These are phyloP conservation scores for Venturia aucupariae DNA, from an alignment of 2,329 filamentous ascomycete species.

Conservation along the genomic window DNA sequence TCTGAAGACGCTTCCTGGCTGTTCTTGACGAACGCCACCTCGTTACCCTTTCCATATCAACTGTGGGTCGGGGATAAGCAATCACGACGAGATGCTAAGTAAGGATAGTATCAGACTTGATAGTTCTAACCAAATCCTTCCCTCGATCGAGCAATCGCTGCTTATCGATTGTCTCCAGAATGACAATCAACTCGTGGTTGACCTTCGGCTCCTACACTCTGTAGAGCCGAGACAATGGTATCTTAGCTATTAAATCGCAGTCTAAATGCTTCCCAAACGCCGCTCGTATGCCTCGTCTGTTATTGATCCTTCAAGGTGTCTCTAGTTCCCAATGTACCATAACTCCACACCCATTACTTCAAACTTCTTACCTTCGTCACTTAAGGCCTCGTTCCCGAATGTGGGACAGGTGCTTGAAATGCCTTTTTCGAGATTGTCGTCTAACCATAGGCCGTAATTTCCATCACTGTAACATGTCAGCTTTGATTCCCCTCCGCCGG, in stretches of 20 bases:
- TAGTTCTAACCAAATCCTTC: neutral
- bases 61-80: neutral
- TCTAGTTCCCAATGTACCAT: conserved; percentile 69
- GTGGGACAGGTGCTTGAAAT: conserved; percentile 79
- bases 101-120: neutral
- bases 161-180: neutral
- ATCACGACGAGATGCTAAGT: too few species aligned
- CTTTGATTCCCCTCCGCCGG: neutral
- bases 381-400: conserved; percentile 89
- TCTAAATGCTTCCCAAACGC: neutral
- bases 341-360: conserved; percentile 83
- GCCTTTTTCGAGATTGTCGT: conserved; percentile 74
- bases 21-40: too few species aligned
- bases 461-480: conserved; percentile 49
- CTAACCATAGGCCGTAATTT: conserved; percentile 87
- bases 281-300: neutral
- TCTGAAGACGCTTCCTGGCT: too few species aligned
- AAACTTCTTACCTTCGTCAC: conserved; percentile 88
- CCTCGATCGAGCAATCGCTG: neutral
- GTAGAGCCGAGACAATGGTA: neutral
- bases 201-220: neutral
- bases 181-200: neutral
- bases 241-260: neutral
- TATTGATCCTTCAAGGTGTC: neutral
- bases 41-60: neutral